Evolutionary conservation across 2,329 filamentous ascomycete species (phyloP).

Genomic region (Penicillium sp.): DNA sequence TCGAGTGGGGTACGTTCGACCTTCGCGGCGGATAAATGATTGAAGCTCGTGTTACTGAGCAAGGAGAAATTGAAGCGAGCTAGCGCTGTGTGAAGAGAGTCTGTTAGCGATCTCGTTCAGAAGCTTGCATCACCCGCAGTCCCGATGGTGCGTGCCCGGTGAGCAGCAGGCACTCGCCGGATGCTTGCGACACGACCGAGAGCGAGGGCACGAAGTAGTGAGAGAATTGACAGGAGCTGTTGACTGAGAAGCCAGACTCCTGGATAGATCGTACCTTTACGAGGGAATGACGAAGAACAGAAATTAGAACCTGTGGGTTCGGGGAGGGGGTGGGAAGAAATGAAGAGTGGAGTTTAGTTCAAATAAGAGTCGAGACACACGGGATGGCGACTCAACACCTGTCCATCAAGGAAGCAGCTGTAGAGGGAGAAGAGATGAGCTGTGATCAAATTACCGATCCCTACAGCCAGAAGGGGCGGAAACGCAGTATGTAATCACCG

Average conservation of each 20-base stretch:
- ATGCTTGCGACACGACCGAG: constrained; percentile 1
- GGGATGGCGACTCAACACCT: constrained; percentile 21
- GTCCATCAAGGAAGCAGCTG: constrained; percentile 22
- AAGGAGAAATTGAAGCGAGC: constrained; percentile 17
- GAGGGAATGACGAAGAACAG: constrained; percentile 35
- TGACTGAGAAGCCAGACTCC: neutral
- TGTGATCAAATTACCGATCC: constrained; percentile 14
- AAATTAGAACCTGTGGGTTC: constrained; percentile 17
- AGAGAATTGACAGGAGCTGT: neutral
- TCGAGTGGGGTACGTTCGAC: constrained; percentile 10
- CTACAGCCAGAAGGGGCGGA: constrained; percentile 9
- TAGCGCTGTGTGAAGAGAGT: constrained; percentile 20
- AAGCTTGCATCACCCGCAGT: constrained; percentile 22
- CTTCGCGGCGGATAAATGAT: constrained; percentile 2
- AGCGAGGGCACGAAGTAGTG: neutral
- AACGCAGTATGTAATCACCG: constrained; percentile 8
- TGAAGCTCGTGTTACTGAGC: neutral
- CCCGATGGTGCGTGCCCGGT: constrained; percentile 20
- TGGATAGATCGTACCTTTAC: constrained; percentile 32
- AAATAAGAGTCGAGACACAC: constrained; percentile 16
- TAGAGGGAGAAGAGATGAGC: constrained; percentile 16
- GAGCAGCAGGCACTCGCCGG: constrained; percentile 14
- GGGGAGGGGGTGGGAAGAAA: constrained; percentile 18
- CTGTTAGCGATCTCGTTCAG: constrained; percentile 18
- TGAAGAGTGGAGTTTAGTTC: constrained; percentile 13